Evolutionary conservation across 2,329 filamentous ascomycete species (phyloP).

Genomic region (Epichloe uncinata): DNA sequence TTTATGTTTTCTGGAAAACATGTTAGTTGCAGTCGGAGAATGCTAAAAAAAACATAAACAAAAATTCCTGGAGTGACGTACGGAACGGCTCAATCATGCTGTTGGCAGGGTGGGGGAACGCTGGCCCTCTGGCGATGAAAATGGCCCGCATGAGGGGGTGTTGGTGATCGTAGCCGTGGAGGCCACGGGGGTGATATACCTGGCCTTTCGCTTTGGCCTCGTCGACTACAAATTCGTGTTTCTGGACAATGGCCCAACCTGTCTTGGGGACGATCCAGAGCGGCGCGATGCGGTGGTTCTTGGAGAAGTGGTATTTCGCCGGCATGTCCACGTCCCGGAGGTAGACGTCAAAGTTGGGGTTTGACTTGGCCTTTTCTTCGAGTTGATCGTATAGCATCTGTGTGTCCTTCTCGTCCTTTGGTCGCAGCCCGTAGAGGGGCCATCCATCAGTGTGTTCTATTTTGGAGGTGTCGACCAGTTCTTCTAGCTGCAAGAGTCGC

Average conservation of each 20-base stretch:
- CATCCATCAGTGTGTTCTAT: constrained; percentile 85
- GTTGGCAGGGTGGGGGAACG: constrained; percentile 75
- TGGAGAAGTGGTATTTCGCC: constrained; percentile 77
- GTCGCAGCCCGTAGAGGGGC: constrained; percentile 81
- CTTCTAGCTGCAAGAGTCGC: constrained; percentile 78
- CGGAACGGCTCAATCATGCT: constrained; percentile 71
- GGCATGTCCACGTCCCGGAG: constrained; percentile 83
- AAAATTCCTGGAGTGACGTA: constrained; percentile 36
- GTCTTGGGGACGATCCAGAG: constrained; percentile 88
- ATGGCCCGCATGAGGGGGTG: constrained; percentile 94
- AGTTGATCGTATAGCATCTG: constrained; percentile 52
- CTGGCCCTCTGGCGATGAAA: constrained; percentile 82
- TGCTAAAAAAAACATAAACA: not conserved
- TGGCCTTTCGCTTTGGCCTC: constrained; percentile 49
- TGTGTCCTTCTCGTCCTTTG: constrained; percentile 55
- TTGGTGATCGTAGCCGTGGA: constrained; percentile 92
- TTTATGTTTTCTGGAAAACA: constrained; percentile 65
- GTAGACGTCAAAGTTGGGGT: constrained; percentile 73
- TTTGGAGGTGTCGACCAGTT: constrained; percentile 63
- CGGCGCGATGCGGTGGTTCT: constrained; percentile 81
- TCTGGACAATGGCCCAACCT: constrained; percentile 82
- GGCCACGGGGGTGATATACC: constrained; percentile 65
- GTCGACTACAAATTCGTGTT: constrained; percentile 60
- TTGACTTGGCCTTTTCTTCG: constrained; percentile 40
- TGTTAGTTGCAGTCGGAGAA: constrained; percentile 13